A percentile compares a stretch with the other conserved stretches of the same genome.
Evolutionary conservation across 768 basidiomycete genomes (phyloP).

Genomic region (Daedaleopsis sinensis): DNA sequence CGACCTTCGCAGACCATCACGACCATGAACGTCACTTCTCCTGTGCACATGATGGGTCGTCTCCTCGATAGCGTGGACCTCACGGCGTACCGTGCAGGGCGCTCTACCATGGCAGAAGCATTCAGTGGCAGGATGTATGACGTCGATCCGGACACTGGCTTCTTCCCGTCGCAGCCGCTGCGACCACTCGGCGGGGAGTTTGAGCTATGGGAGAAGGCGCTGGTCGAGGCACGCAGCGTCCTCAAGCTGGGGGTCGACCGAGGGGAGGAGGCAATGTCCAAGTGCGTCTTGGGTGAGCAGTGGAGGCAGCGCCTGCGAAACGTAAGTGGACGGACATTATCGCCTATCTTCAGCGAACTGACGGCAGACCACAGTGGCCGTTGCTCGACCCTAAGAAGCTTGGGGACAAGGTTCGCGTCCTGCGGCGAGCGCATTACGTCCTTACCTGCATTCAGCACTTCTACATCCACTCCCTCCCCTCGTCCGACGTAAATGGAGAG

Average conservation of each 20-base stretch:
- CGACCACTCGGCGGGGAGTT: conserved; percentile 57
- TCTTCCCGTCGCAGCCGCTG: conserved; percentile 74
- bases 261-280: conserved; percentile 47
- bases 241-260: conserved; percentile 63
- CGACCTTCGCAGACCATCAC: not conserved
- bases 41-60: conserved; percentile 24
- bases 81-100: conserved; percentile 1
- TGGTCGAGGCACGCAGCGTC: conserved; percentile 52
- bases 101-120: not conserved
- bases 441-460: conserved; percentile 89
- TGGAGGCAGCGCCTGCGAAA: conserved; percentile 69
- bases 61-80: conserved; percentile 13
- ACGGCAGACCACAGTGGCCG: conserved; percentile 58
- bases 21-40: conserved; percentile 26
- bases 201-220: conserved; percentile 71
- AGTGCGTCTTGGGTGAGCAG: conserved; percentile 55
- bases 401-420: conserved; percentile 53
- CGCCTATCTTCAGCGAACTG: not conserved
- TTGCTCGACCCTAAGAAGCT: conserved; percentile 61
- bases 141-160: conserved; percentile 70
- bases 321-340: conserved; percentile 47
- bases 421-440: conserved; percentile 88
- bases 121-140: conserved; percentile 45
- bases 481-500: conserved; percentile 37
- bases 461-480: conserved; percentile 82